Evolutionary conservation across 169 alveolate species (phyloP).

Genomic region (Babesia ovata): DNA sequence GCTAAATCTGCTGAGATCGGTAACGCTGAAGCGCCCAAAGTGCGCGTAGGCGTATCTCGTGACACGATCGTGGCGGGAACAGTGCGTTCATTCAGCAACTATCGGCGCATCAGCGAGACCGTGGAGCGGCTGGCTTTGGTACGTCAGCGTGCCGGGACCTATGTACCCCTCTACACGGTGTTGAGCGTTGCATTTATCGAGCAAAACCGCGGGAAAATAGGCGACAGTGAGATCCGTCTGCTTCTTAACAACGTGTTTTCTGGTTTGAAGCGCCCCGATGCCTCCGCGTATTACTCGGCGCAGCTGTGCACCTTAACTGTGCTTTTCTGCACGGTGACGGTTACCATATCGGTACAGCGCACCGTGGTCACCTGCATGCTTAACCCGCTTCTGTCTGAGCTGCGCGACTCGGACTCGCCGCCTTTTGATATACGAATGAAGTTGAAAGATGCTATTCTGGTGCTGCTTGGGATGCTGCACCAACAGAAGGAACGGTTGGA

Average conservation of each 20-base stretch:
- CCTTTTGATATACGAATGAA: constrained; percentile 3
- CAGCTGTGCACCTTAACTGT: constrained; percentile 56
- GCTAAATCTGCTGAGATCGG: neutral
- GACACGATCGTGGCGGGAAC: constrained; percentile 35
- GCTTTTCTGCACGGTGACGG: constrained; percentile 16
- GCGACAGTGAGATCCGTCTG: constrained; percentile 42
- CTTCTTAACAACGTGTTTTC: constrained; percentile 32
- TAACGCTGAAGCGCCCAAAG: neutral
- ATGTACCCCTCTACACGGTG: constrained; percentile 39
- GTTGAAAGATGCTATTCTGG: constrained; percentile 37
- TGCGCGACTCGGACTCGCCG: neutral
- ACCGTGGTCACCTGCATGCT: constrained; percentile 25
- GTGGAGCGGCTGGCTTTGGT: constrained; percentile 14
- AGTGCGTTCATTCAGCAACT: constrained; percentile 20
- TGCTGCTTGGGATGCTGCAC: constrained; percentile 29
- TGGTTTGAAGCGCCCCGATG: constrained; percentile 29
- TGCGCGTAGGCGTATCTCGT: constrained; percentile 13
- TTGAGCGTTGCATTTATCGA: constrained; percentile 37
- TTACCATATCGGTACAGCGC: constrained; percentile 40
- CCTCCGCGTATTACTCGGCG: constrained; percentile 14
- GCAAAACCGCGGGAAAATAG: constrained; percentile 31
- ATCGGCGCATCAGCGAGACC: constrained; percentile 26
- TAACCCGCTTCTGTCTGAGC: constrained; percentile 6
- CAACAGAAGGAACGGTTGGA: constrained; percentile 56
- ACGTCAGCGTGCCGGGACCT: constrained; percentile 25